phyloP scores from a whole-genome alignment of 768 basidiomycete species.

The Naganishia vishniacii region DNA sequence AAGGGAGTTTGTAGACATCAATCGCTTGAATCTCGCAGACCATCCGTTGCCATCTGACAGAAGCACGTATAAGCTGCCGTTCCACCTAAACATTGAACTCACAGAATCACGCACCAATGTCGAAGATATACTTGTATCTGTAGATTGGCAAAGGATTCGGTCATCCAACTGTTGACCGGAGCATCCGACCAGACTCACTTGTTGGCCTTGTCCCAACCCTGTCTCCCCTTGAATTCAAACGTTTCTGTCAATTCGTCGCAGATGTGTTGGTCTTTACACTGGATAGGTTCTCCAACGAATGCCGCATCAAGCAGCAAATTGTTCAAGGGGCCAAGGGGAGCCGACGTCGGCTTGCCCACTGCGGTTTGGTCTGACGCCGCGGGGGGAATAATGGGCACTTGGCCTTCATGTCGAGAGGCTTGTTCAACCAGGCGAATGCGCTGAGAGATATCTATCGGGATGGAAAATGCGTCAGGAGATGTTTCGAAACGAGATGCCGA shows the following conservation, averaged over 20 bases:
- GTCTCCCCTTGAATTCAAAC: slow-evolving; percentile 33
- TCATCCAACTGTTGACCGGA: not conserved
- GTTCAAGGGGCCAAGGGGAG: slow-evolving; percentile 28
- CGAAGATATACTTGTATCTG: slow-evolving; percentile 46
- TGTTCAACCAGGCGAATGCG: slow-evolving; percentile 40
- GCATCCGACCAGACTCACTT: slow-evolving; percentile 27
- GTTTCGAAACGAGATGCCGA: too few relatives aligned
- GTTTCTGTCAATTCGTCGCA: slow-evolving; percentile 38
- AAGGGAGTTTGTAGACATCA: slow-evolving; percentile 45
- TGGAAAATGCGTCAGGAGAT: too few relatives aligned
- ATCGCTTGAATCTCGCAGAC: slow-evolving; percentile 48
- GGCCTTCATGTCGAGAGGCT: slow-evolving; percentile 28
- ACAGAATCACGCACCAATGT: slow-evolving; percentile 37
- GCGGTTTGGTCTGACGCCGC: slow-evolving; percentile 27
- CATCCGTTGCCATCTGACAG: slow-evolving; percentile 47
- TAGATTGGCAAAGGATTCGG: too few relatives aligned
- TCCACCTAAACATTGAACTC: not conserved
- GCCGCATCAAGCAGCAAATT: slow-evolving; percentile 34
- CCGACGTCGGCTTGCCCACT: slow-evolving; percentile 32
- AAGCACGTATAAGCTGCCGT: too few relatives aligned
- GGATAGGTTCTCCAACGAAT: slow-evolving; percentile 39
- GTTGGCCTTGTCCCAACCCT: slow-evolving; percentile 36
- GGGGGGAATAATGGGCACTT: slow-evolving; percentile 31
- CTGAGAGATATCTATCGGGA: slow-evolving; percentile 45
- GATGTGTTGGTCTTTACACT: slow-evolving; percentile 40